Conservation (phyloP, 2,329 filamentous ascomycete species). For the Bipolaris bicolor region DNA sequence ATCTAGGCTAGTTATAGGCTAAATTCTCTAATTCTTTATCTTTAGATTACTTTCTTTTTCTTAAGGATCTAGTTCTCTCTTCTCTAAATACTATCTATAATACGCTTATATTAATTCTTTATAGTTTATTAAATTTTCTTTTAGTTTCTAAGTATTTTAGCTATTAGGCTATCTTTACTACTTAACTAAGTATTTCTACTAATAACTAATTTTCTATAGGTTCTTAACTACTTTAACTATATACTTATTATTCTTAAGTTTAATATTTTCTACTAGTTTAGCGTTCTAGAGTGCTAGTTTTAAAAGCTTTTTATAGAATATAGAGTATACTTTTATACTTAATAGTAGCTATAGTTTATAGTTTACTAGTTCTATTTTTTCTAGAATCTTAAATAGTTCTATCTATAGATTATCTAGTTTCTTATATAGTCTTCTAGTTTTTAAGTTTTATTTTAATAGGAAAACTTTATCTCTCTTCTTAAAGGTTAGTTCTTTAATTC, state of each 20-base stretch:
- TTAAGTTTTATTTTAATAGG: background rate
- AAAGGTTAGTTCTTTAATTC: background rate
- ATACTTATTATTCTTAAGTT: background rate
- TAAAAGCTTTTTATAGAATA: slow-evolving; percentile 1
- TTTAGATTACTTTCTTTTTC: too few relatives aligned
- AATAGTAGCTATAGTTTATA: background rate
- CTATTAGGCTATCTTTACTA: too few relatives aligned
- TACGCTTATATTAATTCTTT: too few relatives aligned
- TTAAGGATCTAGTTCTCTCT: too few relatives aligned
- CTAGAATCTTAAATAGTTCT: background rate
- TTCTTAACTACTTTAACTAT: background rate
- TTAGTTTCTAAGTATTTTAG: too few relatives aligned
- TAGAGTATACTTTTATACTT: background rate
- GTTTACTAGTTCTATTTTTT: background rate
- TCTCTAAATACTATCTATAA: too few relatives aligned
- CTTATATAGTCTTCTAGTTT: background rate
- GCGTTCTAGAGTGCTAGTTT: background rate
- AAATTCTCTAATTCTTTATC: too few relatives aligned
- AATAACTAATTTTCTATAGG: background rate
- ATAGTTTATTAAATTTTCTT: too few relatives aligned
- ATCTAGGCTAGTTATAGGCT: too few relatives aligned
- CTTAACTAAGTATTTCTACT: too few relatives aligned
- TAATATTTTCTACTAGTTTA: background rate
- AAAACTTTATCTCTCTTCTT: background rate
- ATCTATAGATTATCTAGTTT: background rate